A percentile compares a stretch with the other conserved stretches of the same genome.
These are phyloP conservation scores for Myriosclerotinia duriaeana DNA, from an alignment of 2,329 filamentous ascomycete species.

Conservation along the genomic window DNA sequence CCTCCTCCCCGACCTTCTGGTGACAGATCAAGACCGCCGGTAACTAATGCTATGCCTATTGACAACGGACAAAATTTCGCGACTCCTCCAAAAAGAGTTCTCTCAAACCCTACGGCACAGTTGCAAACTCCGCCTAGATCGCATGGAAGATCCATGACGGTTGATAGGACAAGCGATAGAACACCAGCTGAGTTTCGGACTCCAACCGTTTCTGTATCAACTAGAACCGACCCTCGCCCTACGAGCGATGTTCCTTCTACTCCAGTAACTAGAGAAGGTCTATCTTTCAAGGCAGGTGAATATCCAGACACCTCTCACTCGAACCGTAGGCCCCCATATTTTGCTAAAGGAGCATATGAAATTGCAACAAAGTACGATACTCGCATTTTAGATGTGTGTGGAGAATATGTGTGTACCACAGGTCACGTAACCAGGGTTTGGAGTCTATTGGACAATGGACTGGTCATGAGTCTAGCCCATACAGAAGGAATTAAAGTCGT, in stretches of 20 bases:
- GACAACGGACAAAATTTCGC: slow-evolving; percentile 25
- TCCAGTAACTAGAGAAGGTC: slow-evolving; percentile 27
- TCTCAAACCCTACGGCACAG: slow-evolving; percentile 50
- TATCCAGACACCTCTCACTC: slow-evolving; percentile 83
- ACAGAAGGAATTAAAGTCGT: slow-evolving; percentile 82
- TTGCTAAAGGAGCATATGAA: slow-evolving; percentile 69
- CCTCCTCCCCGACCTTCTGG: slow-evolving; percentile 36
- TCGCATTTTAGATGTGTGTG: slow-evolving; percentile 82
- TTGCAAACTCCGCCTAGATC: slow-evolving; percentile 46
- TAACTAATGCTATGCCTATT: slow-evolving; percentile 23
- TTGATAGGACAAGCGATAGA: slow-evolving; percentile 48
- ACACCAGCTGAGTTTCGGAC: slow-evolving; percentile 44
- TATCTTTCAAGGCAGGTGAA: slow-evolving; percentile 43
- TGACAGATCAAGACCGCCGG: slow-evolving; percentile 33
- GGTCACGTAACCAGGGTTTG: slow-evolving; percentile 86
- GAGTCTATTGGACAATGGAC: slow-evolving; percentile 79
- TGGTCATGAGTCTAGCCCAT: slow-evolving; percentile 77
- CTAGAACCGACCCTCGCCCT: slow-evolving; percentile 26
- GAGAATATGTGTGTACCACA: slow-evolving; percentile 81
- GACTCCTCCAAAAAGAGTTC: slow-evolving; percentile 47
- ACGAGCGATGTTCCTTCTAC: slow-evolving; percentile 27
- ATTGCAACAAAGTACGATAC: slow-evolving; percentile 86
- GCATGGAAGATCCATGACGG: slow-evolving; percentile 52
- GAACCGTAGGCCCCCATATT: slow-evolving; percentile 78
- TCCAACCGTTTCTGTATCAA: slow-evolving; percentile 31